phyloP scores from a whole-genome alignment of 805 yeast species.

The Kodamaea kaohsiungensis region DNA sequence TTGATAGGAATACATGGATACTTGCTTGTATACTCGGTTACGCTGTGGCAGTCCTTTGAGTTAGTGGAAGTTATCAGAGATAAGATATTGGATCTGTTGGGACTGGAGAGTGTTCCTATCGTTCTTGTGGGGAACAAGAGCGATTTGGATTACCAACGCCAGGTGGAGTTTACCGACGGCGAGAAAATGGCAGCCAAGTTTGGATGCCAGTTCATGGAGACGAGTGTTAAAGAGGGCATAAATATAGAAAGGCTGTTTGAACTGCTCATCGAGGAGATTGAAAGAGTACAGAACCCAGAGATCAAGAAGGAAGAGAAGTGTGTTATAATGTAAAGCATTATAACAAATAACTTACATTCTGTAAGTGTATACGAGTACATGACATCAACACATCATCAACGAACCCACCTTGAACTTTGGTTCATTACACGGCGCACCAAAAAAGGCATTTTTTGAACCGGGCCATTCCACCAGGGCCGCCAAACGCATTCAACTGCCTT shows the following conservation, averaged over 20 bases:
- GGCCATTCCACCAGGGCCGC: background rate
- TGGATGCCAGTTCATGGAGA: constrained; percentile 48
- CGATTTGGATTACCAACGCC: constrained; percentile 61
- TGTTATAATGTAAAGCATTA: constrained; percentile 25
- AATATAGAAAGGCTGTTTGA: constrained; percentile 65
- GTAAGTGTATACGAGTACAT: too few species aligned
- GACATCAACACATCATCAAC: too few species aligned
- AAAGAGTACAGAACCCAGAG: constrained; percentile 57
- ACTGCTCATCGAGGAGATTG: constrained; percentile 57
- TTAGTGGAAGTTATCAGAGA: constrained; percentile 76
- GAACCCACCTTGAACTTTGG: too few species aligned
- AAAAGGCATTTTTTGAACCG: background rate
- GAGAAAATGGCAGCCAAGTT: constrained; percentile 43
- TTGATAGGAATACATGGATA: constrained; percentile 84
- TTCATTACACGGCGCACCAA: background rate
- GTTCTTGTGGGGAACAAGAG: constrained; percentile 65
- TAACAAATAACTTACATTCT: too few species aligned
- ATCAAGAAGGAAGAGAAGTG: constrained; percentile 52
- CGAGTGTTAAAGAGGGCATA: constrained; percentile 48
- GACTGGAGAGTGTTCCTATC: constrained; percentile 49
- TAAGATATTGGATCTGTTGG: constrained; percentile 71
- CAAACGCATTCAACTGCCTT: background rate
- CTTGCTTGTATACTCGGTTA: constrained; percentile 77
- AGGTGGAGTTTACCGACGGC: constrained; percentile 51
- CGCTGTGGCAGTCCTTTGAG: constrained; percentile 76